A percentile compares a stretch with the other conserved stretches of the same genome.
Conservation (phyloP, 1,284 basidiomycete genomes). For the Ceratobasidium sp. region DNA sequence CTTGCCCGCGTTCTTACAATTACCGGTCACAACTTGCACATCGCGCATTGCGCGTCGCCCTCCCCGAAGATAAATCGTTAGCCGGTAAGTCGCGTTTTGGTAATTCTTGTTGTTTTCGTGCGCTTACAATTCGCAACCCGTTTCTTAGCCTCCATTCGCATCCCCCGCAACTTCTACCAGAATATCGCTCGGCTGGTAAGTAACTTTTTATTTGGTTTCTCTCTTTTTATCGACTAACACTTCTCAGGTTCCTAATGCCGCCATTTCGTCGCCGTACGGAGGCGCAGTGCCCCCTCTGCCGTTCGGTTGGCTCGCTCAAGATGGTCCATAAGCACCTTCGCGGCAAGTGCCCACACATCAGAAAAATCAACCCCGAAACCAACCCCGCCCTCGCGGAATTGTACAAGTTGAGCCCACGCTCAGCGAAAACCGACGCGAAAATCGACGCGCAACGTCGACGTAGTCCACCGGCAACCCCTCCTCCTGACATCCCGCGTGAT, state of each 20-base stretch:
- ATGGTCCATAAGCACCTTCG: constrained; percentile 1
- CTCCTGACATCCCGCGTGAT: background rate
- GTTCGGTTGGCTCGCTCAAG: background rate
- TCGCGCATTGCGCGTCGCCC: too few relatives aligned
- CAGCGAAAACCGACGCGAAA: background rate
- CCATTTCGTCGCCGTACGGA: background rate
- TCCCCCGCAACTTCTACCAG: background rate
- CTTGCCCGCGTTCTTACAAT: too few relatives aligned
- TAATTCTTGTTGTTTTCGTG: too few relatives aligned
- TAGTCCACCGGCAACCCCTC: constrained; percentile 1
- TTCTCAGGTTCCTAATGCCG: background rate
- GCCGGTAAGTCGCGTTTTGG: too few relatives aligned
- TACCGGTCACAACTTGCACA: too few relatives aligned
- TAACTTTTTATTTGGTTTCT: background rate
- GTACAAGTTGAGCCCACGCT: background rate
- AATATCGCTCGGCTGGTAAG: background rate
- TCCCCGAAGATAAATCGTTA: too few relatives aligned
- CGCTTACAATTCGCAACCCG: too few relatives aligned
- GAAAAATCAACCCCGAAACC: background rate
- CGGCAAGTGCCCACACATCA: background rate
- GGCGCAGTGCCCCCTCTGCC: background rate
- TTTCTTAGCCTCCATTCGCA: too few relatives aligned
- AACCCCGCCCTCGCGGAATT: background rate
- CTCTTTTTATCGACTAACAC: background rate
- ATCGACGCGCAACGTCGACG: background rate